A percentile compares a stretch with the other conserved stretches of the same genome.
These are phyloP conservation scores for Xenoacremonium recifei DNA, from an alignment of 2,329 filamentous ascomycete genomes.

Conservation along the genomic window DNA sequence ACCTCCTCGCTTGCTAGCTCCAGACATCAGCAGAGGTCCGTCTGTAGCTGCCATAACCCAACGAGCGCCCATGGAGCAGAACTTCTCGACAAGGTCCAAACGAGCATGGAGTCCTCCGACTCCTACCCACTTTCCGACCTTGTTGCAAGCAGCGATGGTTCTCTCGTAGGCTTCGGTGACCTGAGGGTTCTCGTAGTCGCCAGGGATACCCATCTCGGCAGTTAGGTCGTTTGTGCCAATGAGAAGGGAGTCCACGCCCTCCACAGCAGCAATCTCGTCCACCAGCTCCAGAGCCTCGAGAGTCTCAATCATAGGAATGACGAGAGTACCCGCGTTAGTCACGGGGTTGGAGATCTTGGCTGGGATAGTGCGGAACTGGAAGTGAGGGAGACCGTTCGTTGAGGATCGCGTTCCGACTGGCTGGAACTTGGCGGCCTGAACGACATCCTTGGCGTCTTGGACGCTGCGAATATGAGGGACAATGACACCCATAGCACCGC, in stretches of 20 bases:
- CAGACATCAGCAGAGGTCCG: slow-evolving; percentile 23
- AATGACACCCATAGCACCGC: neutral
- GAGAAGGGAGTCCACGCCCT: neutral
- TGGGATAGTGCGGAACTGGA: slow-evolving; percentile 19
- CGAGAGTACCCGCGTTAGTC: neutral
- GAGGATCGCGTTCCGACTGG: slow-evolving; percentile 21
- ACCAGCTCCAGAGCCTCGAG: neutral
- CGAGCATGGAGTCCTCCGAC: no score
- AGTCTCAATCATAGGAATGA: neutral
- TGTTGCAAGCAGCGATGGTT: neutral
- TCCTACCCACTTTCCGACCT: neutral
- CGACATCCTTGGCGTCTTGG: slow-evolving; percentile 26
- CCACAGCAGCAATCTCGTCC: neutral
- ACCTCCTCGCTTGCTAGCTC: slow-evolving; percentile 21
- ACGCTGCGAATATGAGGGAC: neutral
- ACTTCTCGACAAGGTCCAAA: slow-evolving; percentile 40
- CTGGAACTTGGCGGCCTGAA: slow-evolving; percentile 26
- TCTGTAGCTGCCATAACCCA: slow-evolving; percentile 31
- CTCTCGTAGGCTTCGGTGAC: neutral
- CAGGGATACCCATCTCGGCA: neutral
- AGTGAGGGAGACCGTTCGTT: slow-evolving; percentile 19
- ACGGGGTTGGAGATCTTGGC: no score
- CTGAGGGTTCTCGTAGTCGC: neutral
- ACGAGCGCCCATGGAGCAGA: slow-evolving; percentile 27
- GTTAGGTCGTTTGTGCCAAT: neutral